phyloP scores from a whole-genome alignment of 371 early-diverging fungal species.

The Conidiobolus incongruus region DNA sequence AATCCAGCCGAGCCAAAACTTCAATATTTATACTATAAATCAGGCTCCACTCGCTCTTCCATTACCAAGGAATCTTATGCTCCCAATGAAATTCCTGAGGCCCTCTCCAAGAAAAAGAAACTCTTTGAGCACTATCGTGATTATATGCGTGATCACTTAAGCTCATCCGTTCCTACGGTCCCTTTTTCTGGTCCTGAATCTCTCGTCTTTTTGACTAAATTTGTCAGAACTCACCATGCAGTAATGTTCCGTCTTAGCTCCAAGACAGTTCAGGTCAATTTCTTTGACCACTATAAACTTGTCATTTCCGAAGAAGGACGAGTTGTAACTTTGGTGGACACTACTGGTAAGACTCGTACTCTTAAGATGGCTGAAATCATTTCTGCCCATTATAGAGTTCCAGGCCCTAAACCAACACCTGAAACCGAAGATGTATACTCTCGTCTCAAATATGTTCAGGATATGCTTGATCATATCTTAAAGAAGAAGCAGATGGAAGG shows the following conservation, averaged over 20 bases:
- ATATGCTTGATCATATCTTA: background rate
- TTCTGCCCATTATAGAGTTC: background rate
- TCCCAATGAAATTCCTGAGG: constrained; percentile 16
- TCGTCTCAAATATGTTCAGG: background rate
- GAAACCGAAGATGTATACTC: background rate
- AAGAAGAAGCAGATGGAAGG: no score
- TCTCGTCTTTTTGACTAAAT: constrained; percentile 38
- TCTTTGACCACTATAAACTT: constrained; percentile 42
- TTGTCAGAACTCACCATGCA: constrained; percentile 29
- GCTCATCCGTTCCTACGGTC: background rate
- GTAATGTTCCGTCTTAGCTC: constrained; percentile 51
- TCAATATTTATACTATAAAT: constrained; percentile 3
- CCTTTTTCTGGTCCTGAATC: background rate
- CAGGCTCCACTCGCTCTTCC: background rate
- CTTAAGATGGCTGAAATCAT: constrained; percentile 7
- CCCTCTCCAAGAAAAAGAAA: constrained; percentile 37
- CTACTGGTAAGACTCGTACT: constrained; percentile 13
- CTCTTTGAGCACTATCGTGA: constrained; percentile 33
- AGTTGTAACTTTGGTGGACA: constrained; percentile 23
- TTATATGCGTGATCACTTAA: constrained; percentile 37
- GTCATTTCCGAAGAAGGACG: constrained; percentile 26
- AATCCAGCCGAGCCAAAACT: constrained; percentile 7
- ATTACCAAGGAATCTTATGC: constrained; percentile 21
- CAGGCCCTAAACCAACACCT: background rate
- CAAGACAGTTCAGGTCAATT: constrained; percentile 46